A percentile compares a stretch with the other conserved stretches of the same genome.
These are phyloP conservation scores for Chaetomiaceae sp. DNA, from an alignment of 2,329 filamentous ascomycete species.

Conservation along the genomic window DNA sequence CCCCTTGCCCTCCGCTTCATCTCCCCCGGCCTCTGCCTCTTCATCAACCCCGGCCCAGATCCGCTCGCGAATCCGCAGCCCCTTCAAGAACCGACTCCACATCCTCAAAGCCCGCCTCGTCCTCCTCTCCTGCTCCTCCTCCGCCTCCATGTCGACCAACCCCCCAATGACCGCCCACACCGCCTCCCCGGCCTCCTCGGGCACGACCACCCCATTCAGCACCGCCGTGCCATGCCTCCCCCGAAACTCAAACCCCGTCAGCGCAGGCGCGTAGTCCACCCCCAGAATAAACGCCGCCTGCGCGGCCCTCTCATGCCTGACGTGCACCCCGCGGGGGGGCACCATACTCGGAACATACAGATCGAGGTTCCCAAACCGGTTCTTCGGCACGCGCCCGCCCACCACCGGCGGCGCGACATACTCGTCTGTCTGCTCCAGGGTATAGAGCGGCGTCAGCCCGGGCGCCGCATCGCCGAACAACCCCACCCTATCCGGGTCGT, in stretches of 20 bases:
- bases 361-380: slow-evolving; percentile 91
- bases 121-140: slow-evolving; percentile 60
- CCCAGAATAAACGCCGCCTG: slow-evolving; percentile 71
- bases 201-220: slow-evolving; percentile 71
- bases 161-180: slow-evolving; percentile 65
- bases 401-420: slow-evolving; percentile 75
- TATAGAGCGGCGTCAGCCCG: slow-evolving; percentile 55
- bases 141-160: slow-evolving; percentile 60
- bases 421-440: slow-evolving; percentile 60
- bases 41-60: slow-evolving; percentile 58
- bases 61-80: slow-evolving; percentile 68
- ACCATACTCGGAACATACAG: slow-evolving; percentile 91
- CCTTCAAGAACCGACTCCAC: slow-evolving; percentile 76
- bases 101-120: slow-evolving; percentile 58
- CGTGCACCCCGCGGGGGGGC: slow-evolving; percentile 72
- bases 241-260: slow-evolving; percentile 85
- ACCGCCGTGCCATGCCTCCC: slow-evolving; percentile 83
- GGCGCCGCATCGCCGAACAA: slow-evolving; percentile 31
- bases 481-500: slow-evolving; percentile 33
- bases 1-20: slow-evolving; percentile 11
- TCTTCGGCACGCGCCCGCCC: slow-evolving; percentile 75
- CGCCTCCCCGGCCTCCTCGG: slow-evolving; percentile 66
- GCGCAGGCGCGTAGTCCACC: slow-evolving; percentile 82
- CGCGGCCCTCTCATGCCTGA: slow-evolving; percentile 56
- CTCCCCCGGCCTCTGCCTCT: slow-evolving; percentile 39